Base-by-base conservation (phyloP, 768 basidiomycete species). In the Baorangia bicolor region DNA sequence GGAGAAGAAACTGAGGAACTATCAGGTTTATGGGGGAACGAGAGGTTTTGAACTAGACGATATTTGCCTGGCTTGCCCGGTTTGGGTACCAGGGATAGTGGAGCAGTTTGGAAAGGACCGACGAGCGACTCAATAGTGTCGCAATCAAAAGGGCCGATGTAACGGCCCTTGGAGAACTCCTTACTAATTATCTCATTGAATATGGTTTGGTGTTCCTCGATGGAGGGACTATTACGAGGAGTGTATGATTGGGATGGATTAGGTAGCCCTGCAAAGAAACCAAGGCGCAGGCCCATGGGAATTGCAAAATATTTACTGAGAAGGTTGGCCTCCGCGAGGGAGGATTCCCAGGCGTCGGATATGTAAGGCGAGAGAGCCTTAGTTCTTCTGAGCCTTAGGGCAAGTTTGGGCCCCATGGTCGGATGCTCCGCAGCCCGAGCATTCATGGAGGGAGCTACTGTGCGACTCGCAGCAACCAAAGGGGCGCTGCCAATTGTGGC, bases 1-100 rank as follows among this genome's bases (percentile, higher is more conserved):
- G 77, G 69, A 0, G 75, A 77, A 21, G 60, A 20, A 14, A 70
- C 60, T 23, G 13, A n/a, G 4, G 46, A 4, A 3, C 20, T 0
- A 5, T 1, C 18, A 10, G 12, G 14, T 9, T 2, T 1, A 25
- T 52, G 33, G 0, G 67, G 69, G 25, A 6, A 75, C 37, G 44
- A 74, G 11, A 66, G 62, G 42, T 76, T 70, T 35, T 75, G 73
- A 2, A 74, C 44, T 1, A 70, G 41, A 1, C 63, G 48, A 28
- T 56, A 69, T 18, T 61, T 62, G 12, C 58, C 51, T 0, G 58
- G 57, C 5, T 65, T 64, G 23, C 61, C 60, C 1, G 42, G 25
- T 28, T 43, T 43, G 4, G 42, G 27, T 4, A 43, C 21, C 0
- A 43, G 27, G 21, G 27, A 43, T 5, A 43, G 11, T 14, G 42